Conservation (phyloP, 768 basidiomycete genomes). For the Lactarius akahatsu region DNA sequence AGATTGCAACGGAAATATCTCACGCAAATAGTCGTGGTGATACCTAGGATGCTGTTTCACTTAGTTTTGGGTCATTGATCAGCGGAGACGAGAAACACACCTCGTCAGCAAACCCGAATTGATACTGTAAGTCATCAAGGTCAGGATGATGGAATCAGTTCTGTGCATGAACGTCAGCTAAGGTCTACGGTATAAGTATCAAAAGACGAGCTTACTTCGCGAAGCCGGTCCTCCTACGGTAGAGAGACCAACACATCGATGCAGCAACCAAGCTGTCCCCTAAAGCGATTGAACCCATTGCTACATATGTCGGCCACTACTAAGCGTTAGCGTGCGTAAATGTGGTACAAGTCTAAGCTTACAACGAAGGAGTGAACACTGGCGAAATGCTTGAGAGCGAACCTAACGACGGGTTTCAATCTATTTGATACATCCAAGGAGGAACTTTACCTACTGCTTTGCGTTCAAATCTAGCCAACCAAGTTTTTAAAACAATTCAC, state of each 20-base stretch:
- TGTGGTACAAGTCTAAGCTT: constrained; percentile 20
- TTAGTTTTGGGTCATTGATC: neutral
- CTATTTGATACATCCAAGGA: neutral
- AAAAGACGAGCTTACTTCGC: constrained; percentile 35
- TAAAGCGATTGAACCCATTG: constrained; percentile 46
- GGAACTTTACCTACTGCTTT: constrained; percentile 40
- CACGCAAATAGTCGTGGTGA: constrained; percentile 18
- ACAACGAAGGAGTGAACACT: constrained; percentile 37
- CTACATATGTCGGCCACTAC: constrained; percentile 51
- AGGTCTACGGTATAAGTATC: neutral
- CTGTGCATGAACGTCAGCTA: constrained; percentile 19
- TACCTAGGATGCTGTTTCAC: constrained; percentile 28
- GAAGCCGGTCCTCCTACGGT: constrained; percentile 49
- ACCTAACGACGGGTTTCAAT: constrained; percentile 23
- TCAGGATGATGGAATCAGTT: constrained; percentile 33
- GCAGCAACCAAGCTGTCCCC: constrained; percentile 51
- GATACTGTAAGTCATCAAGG: constrained; percentile 33
- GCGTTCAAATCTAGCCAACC: constrained; percentile 44
- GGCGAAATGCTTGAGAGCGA: constrained; percentile 37
- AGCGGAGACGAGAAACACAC: constrained; percentile 16
- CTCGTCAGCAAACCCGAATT: constrained; percentile 34
- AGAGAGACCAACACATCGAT: constrained; percentile 49
- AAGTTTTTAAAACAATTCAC: neutral
- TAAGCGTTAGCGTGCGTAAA: neutral
- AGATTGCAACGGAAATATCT: neutral